phyloP scores from a whole-genome alignment of 345 rosid species.

The Reutealis trisperma region DNA sequence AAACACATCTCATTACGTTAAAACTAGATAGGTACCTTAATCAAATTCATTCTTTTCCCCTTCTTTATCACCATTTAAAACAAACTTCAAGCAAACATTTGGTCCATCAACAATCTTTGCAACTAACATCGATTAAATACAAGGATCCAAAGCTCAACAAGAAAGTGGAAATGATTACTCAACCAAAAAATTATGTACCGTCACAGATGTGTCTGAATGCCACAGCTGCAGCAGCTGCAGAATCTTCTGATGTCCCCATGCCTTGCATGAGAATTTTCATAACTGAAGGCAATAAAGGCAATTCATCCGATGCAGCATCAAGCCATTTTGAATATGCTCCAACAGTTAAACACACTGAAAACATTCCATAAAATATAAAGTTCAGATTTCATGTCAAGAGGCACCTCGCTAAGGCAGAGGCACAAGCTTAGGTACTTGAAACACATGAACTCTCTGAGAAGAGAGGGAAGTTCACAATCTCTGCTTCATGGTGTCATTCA shows the following conservation, averaged over 20 bases:
- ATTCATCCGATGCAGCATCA: constrained; percentile 69
- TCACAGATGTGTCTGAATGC: constrained; percentile 93
- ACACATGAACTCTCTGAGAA: constrained; percentile 3
- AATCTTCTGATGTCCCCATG: constrained; percentile 94
- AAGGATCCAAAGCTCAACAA: no score
- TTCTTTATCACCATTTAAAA: no score
- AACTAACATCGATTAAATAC: no score
- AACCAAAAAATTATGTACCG: constrained; percentile 45
- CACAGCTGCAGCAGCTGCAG: constrained; percentile 97
- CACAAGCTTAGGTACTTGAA: neutral
- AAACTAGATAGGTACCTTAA: no score
- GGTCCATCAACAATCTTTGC: no score
- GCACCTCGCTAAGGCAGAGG: constrained; percentile 4
- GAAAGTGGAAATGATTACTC: neutral
- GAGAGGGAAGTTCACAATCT: constrained; percentile 6
- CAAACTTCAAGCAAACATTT: no score
- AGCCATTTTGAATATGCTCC: constrained; percentile 99
- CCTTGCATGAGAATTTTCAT: constrained; percentile 75
- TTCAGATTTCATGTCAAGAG: constrained; percentile 4
- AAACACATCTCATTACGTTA: neutral
- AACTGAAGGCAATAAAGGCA: constrained; percentile 71
- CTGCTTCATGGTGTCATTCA: constrained; percentile 7
- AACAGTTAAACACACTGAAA: constrained; percentile 91
- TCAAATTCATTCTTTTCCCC: no score
- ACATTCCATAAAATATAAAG: constrained; percentile 12